A percentile compares a stretch with the other conserved stretches of the same genome.
phyloP scores from a whole-genome alignment of 768 basidiomycete species.

The Mrakia hoshinonis region DNA sequence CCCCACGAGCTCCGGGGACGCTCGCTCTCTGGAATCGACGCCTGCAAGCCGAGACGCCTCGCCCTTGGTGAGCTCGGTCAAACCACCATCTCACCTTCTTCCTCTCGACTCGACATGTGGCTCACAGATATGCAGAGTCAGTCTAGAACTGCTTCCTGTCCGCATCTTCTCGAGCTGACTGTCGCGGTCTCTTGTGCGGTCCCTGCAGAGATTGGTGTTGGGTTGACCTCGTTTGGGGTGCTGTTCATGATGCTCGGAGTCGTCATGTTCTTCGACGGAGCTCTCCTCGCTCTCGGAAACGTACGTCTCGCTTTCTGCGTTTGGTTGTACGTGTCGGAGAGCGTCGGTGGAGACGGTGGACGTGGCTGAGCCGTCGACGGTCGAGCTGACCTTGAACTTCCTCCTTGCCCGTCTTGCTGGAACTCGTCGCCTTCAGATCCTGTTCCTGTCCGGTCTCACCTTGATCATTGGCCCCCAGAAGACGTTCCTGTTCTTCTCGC shows the following conservation, averaged over 20 bases:
- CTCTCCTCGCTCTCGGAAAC: constrained; percentile 91
- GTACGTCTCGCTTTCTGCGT: constrained; percentile 46
- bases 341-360: too few species aligned
- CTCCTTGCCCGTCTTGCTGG: neutral
- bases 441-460: constrained; percentile 88
- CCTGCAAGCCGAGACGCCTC: too few species aligned
- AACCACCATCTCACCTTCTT: neutral
- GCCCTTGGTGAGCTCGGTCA: too few species aligned
- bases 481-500: constrained; percentile 95
- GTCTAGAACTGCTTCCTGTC: constrained; percentile 11
- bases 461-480: constrained; percentile 95
- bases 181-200: constrained; percentile 1
- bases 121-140: constrained; percentile 48
- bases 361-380: too few species aligned
- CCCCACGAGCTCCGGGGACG: neutral
- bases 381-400: constrained; percentile 13
- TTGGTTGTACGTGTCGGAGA: neutral
- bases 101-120: constrained; percentile 34
- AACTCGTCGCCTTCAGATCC: constrained; percentile 50
- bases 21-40: too few species aligned
- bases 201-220: constrained; percentile 48
- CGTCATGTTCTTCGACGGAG: constrained; percentile 93
- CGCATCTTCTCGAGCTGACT: neutral
- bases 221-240: constrained; percentile 56
- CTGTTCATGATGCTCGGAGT: constrained; percentile 90